Conservation (phyloP, 768 basidiomycete species). For the Agaricus blazei region DNA sequence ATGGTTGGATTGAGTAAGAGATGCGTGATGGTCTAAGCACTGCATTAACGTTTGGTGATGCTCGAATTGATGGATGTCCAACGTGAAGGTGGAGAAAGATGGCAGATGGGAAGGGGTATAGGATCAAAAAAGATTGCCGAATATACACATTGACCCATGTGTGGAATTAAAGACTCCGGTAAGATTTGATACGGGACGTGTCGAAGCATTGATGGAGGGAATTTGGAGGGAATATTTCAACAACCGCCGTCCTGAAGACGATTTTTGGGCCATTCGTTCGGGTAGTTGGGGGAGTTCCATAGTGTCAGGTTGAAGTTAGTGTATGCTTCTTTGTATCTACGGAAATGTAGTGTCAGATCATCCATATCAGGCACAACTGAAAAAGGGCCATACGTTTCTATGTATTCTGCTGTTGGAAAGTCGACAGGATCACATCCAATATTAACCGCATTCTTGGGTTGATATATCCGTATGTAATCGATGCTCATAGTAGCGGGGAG, state of each 20-base stretch:
- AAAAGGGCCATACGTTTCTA: conserved; percentile 47
- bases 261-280: conserved; percentile 36
- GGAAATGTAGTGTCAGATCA: background rate
- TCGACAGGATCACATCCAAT: conserved; percentile 67
- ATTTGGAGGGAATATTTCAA: background rate
- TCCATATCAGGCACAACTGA: background rate
- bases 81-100: background rate
- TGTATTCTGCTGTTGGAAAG: conserved; percentile 75
- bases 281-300: conserved; percentile 27
- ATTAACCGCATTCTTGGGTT: conserved; percentile 41
- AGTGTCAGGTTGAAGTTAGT: conserved; percentile 37
- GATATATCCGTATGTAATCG: conserved; percentile 82
- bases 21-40: background rate
- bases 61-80: background rate
- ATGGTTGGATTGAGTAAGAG: background rate
- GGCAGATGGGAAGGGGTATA: background rate
- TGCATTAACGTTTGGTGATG: background rate
- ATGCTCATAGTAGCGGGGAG: conserved; percentile 62
- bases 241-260: conserved; percentile 17
- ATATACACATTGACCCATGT: background rate
- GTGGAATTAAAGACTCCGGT: background rate
- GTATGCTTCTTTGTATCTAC: conserved; percentile 34
- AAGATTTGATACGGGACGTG: background rate
- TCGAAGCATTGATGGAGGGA: background rate
- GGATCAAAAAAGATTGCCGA: background rate